Conservation (phyloP, 1,284 basidiomycete species). For the Puccinia polysora region DNA sequence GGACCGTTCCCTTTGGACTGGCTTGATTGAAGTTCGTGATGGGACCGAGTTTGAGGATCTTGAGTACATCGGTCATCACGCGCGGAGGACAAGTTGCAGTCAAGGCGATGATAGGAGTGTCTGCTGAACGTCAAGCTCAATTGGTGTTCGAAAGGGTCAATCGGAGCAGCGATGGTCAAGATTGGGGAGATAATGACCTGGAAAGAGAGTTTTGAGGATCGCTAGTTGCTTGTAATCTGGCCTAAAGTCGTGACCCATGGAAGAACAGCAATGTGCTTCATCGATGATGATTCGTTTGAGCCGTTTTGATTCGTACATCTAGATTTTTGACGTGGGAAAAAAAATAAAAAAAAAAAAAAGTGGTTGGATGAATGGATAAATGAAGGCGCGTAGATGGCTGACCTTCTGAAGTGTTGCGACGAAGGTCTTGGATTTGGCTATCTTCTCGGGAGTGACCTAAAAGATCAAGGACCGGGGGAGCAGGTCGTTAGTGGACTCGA, state of each 20-base stretch:
- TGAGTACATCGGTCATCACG: conserved; percentile 73
- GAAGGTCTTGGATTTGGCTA: conserved; percentile 72
- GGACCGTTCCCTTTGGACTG: conserved; percentile 65
- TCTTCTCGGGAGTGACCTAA: conserved; percentile 68
- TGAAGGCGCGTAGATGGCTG: conserved; percentile 11
- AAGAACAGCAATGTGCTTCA: conserved; percentile 68
- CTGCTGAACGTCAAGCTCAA: not conserved
- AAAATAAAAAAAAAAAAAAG: not conserved
- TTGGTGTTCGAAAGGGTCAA: conserved; percentile 64
- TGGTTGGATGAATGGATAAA: not conserved
- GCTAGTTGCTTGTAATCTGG: conserved; percentile 78
- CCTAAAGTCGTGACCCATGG: conserved; percentile 75
- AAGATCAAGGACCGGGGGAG: not conserved
- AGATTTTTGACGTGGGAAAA: not conserved
- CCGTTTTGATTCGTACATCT: conserved; percentile 17
- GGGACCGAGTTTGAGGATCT: conserved; percentile 64
- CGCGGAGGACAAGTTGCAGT: conserved; percentile 64
- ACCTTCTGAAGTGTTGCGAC: conserved; percentile 52
- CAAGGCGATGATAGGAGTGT: not conserved
- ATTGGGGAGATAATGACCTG: conserved; percentile 53
- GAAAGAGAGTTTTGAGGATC: conserved; percentile 67
- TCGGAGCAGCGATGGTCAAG: conserved; percentile 47
- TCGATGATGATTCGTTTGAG: conserved; percentile 42
- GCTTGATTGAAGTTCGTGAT: conserved; percentile 66
- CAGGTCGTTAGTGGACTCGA: not conserved